Evolutionary conservation across 1,284 basidiomycete species (phyloP), one percentile per base, ranked within the genome.

Genomic region (Cryptococcus sp.): DNA sequence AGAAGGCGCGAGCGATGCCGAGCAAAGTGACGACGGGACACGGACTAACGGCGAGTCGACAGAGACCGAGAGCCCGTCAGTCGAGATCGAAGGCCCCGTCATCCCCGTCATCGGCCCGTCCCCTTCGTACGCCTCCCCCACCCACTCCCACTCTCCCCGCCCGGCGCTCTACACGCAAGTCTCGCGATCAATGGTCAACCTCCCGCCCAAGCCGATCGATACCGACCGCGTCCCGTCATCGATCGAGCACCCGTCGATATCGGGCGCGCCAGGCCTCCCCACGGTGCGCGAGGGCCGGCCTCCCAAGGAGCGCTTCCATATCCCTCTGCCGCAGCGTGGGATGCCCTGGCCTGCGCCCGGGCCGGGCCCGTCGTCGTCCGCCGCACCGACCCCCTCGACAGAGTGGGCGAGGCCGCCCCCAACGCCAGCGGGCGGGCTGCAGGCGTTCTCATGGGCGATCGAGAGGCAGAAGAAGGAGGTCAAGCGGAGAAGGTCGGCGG

Each of bases 101-200:
- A 46, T 11, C 20, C 39, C 40, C 44, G 40, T 24, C 2, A 38
- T 13, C 16, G 50, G 33, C 38, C 28, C 21, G 12, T 15, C 43
- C n/a, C 20, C 12, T 21, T 40, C 28, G 28, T 9, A 33, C 28
- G 4, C 15, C 3, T 37, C 13, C 18, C 35, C 15, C 9, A 45
- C n/a, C n/a, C n/a, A n/a, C n/a, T n/a, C n/a, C n/a, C n/a, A 8
- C 45, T 43, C 65, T 6, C 65, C 69, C 20, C 79, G 82, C 13
- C 82, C 84, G 0, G 77, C 78, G 18, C 72, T 87, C 60, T 85
- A 85, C 67, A 80, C 82, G 50, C 85, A 84, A 33, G 80, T 81
- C 0, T 89, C 88, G 33, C 81, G 76, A 49, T 82, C 81, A 49
- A 82, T 84, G 80, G 69, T 82, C 60, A 79, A 84, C 65, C 72